These are phyloP conservation scores for Cladophialophora chaetospira DNA, from an alignment of 2,329 filamentous ascomycete species.

Conservation along the genomic window DNA sequence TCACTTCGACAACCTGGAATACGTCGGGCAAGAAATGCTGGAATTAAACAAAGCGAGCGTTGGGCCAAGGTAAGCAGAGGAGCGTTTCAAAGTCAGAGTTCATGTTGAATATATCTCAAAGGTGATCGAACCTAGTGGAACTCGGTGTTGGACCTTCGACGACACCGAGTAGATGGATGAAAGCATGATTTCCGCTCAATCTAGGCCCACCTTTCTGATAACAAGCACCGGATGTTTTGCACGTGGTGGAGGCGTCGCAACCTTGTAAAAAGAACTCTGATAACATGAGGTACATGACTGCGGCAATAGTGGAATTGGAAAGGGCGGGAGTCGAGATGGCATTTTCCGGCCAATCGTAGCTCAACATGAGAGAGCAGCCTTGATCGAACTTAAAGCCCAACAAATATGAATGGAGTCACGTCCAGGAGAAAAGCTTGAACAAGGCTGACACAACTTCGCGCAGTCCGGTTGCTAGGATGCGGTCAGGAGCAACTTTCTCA, in stretches of 20 bases:
- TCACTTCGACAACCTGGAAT: background rate
- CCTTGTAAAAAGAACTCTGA: slow-evolving; percentile 1
- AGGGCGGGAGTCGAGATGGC: background rate
- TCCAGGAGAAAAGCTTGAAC: slow-evolving; percentile 11
- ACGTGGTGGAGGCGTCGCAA: slow-evolving; percentile 12
- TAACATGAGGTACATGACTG: background rate
- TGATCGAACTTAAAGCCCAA: slow-evolving; percentile 5
- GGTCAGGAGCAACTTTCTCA: background rate
- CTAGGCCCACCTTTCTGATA: slow-evolving; percentile 13
- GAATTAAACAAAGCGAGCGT: background rate
- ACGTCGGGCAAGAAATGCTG: background rate
- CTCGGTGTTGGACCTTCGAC: too few relatives aligned
- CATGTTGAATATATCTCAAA: background rate
- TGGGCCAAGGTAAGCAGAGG: too few relatives aligned
- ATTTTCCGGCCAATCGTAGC: background rate
- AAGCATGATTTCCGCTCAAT: background rate
- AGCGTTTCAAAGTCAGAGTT: background rate
- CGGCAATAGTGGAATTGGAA: slow-evolving; percentile 2
- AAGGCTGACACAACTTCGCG: slow-evolving; percentile 13
- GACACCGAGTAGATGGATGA: too few relatives aligned
- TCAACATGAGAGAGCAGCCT: slow-evolving; percentile 3
- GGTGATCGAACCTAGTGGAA: background rate
- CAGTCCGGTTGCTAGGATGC: background rate
- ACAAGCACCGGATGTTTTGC: slow-evolving; percentile 4
- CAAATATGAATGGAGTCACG: slow-evolving; percentile 8